Evolutionary conservation across 2,329 filamentous ascomycete species (phyloP).

Genomic region (Colletotrichum spaethianum): DNA sequence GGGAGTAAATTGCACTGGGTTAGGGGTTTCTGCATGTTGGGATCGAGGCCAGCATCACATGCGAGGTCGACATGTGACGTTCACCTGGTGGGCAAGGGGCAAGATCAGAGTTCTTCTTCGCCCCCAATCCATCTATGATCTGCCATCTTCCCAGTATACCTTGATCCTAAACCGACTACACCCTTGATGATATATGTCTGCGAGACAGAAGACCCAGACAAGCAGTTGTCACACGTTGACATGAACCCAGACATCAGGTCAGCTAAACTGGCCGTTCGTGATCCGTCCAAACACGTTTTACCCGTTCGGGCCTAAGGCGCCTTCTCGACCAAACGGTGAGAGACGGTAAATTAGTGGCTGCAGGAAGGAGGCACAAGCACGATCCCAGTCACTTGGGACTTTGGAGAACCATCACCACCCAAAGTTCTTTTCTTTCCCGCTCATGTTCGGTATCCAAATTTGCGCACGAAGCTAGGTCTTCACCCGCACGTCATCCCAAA

Average conservation of each 20-base stretch:
- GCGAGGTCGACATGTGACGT: background rate
- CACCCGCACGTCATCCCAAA: no score
- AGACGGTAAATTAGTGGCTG: slow-evolving; percentile 28
- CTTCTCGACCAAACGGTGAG: background rate
- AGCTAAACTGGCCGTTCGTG: background rate
- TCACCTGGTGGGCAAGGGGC: background rate
- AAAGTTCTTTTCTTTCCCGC: background rate
- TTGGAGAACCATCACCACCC: background rate
- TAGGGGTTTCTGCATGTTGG: background rate
- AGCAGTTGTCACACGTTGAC: background rate
- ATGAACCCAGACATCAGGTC: background rate
- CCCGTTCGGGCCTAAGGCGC: background rate
- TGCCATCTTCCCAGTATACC: background rate
- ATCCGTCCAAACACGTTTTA: background rate
- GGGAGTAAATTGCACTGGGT: background rate
- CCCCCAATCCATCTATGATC: background rate
- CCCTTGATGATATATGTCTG: background rate
- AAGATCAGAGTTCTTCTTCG: background rate
- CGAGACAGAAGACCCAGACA: background rate
- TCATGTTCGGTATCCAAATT: no score
- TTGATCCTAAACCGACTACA: background rate
- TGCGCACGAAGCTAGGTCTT: background rate
- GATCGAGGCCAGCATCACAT: background rate
- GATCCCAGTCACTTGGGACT: background rate
- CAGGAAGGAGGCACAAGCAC: background rate